Conservation (phyloP, 1,139 yeast genomes). For the Meyerozyma athensensis region DNA sequence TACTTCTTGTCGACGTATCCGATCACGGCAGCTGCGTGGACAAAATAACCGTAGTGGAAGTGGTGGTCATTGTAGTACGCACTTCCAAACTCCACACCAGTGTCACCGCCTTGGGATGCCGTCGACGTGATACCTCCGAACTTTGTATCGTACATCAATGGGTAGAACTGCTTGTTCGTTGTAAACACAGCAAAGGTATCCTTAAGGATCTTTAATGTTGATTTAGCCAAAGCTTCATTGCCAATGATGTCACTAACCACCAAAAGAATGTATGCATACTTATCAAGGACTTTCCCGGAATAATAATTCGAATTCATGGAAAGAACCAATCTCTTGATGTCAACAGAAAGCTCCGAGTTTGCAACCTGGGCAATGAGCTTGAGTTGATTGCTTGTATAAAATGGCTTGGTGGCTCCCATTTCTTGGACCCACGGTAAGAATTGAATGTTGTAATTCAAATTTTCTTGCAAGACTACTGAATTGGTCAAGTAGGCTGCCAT, state of each 20-base stretch:
- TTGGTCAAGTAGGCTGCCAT: slow-evolving; percentile 59
- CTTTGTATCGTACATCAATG: slow-evolving; percentile 65
- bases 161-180: slow-evolving; percentile 48
- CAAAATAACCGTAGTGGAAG: slow-evolving; percentile 74
- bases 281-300: slow-evolving; percentile 70
- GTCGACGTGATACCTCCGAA: slow-evolving; percentile 65
- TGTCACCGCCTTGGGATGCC: slow-evolving; percentile 47
- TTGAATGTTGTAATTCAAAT: slow-evolving; percentile 43
- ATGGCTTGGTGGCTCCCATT: slow-evolving; percentile 24
- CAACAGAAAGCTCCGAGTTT: slow-evolving; percentile 52
- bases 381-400: slow-evolving; percentile 50
- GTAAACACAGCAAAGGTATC: slow-evolving; percentile 48
- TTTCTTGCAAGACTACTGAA: slow-evolving; percentile 45
- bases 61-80: slow-evolving; percentile 74
- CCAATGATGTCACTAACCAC: slow-evolving; percentile 57
- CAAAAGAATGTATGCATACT: slow-evolving; percentile 66
- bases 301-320: slow-evolving; percentile 53
- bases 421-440: slow-evolving; percentile 57
- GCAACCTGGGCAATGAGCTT: slow-evolving; percentile 51
- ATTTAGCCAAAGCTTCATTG: slow-evolving; percentile 45
- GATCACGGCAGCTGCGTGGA: slow-evolving; percentile 74
- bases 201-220: slow-evolving; percentile 47
- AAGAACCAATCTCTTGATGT: slow-evolving; percentile 47
- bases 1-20: slow-evolving; percentile 56
- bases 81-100: slow-evolving; percentile 46